Evolutionary conservation across 768 basidiomycete genomes (phyloP), one percentile per base, ranked within the genome.

Genomic region (Tephrocybe rancida): DNA sequence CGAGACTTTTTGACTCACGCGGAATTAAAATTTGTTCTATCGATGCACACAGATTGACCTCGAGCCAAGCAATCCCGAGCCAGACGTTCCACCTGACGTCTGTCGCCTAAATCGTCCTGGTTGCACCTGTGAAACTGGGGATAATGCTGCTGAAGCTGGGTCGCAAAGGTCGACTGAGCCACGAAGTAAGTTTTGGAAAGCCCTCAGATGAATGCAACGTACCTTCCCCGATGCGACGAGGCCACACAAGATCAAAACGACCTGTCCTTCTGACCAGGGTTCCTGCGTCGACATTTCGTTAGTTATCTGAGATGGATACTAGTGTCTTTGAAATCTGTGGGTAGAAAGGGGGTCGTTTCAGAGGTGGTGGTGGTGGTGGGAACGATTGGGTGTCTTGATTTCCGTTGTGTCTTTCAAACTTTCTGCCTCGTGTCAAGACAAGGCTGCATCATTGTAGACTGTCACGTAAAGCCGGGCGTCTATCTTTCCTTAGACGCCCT

Each of bases 151-250:
- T 90, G 74, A 4, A 92, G 76, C n/a, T 85, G 83, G 58, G 84
- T 67, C 44, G 91, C 88, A 64, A 93, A 92, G 1, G 88, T 87
- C 27, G 76, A 77, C 73, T 79, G 56, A n/a, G 43, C 25, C 27
- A 48, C 32, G 19, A n/a, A 41, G 24, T 48, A 14, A 56, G 24
- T 39, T 52, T 60, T 37, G 32, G 19, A 27, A 19, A 45, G 34
- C 42, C n/a, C n/a, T n/a, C n/a, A n/a, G n/a, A n/a, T n/a, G 34
- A 32, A 47, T 21, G 32, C 37, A 14, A 57, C 67, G 58, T 67
- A 85, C 88, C 75, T 90, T 90, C 59, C 88, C 88, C 30, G 87
- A 87, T 9, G 81, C 90, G 56, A 92, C 73, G 19, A 92, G 74
- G 19, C 90, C 90, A 16, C 87, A 87, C 1, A 91, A 73, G 52